A percentile compares a stretch with the other conserved stretches of the same genome.
Evolutionary conservation across 2,329 filamentous ascomycete genomes (phyloP).

Genomic region (Canariomyces notabilis): DNA sequence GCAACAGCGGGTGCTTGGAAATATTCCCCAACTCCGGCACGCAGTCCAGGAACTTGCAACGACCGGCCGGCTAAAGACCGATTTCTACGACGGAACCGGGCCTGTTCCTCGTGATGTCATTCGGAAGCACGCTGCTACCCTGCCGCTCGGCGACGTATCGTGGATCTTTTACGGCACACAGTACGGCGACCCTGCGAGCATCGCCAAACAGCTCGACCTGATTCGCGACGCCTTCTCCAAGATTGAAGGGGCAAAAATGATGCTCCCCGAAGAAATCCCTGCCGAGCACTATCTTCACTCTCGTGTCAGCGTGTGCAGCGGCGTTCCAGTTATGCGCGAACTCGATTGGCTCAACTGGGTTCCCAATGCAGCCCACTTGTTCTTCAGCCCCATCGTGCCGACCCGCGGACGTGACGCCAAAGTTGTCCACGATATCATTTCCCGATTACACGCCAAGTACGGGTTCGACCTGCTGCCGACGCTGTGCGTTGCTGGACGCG

Average conservation of each 20-base stretch:
- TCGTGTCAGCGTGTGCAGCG: slow-evolving; percentile 33
- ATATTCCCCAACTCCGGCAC: slow-evolving; percentile 42
- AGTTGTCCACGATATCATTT: slow-evolving; percentile 38
- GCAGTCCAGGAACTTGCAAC: slow-evolving; percentile 42
- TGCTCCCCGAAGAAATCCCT: slow-evolving; percentile 37
- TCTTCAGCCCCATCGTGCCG: slow-evolving; percentile 48
- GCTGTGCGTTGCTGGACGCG: slow-evolving; percentile 46
- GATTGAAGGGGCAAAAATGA: slow-evolving; percentile 39
- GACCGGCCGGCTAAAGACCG: slow-evolving; percentile 34
- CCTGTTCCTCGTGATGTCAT: slow-evolving; percentile 31
- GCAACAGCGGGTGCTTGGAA: slow-evolving; percentile 41
- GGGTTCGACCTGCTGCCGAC: slow-evolving; percentile 48
- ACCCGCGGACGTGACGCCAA: slow-evolving; percentile 44
- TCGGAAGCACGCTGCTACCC: slow-evolving; percentile 30
- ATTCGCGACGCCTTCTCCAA: slow-evolving; percentile 39
- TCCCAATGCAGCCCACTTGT: slow-evolving; percentile 46
- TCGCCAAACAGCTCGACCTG: slow-evolving; percentile 30
- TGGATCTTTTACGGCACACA: slow-evolving; percentile 48
- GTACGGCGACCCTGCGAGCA: slow-evolving; percentile 30
- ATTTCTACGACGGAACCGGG: slow-evolving; percentile 24
- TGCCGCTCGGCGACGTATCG: slow-evolving; percentile 37
- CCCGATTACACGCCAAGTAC: slow-evolving; percentile 34
- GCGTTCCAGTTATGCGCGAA: slow-evolving; percentile 33
- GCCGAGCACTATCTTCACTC: slow-evolving; percentile 35
- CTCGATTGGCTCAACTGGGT: slow-evolving; percentile 44